Evolutionary conservation across 2,329 filamentous ascomycete species (phyloP), one percentile per base, ranked within the genome.

Genomic region (Teratosphaeria gauchensis): DNA sequence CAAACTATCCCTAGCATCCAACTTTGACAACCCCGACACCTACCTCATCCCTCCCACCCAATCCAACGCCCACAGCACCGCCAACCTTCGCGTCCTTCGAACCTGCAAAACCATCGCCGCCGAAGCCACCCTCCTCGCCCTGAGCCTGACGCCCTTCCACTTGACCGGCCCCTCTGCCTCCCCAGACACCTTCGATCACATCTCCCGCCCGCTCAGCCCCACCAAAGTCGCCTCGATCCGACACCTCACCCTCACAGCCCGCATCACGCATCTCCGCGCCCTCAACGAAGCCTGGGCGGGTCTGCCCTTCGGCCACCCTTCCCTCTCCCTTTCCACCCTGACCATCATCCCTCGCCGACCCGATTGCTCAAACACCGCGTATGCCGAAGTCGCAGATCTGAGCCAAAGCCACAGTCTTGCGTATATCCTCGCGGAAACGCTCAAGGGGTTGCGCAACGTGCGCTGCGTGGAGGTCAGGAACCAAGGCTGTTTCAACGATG

Each of bases 201-300:
- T 63, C 28, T 63, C 65, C 2, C 56, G 58, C 5, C 42, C 58
- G 1, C 63, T 71, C 1, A 60, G 60, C 2, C 51, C 59, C 2
- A 38, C 64, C 2, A 64, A 69, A 51, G 48, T 72, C 30, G 55
- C 56, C 33, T 64, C 69, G 0, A 64, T 74, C 56, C 64, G 66
- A 16, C 67, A 71, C 59, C 61, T 74, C n/a, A 69, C 66, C 9
- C 63, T 74, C 16, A 65, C 66, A 11, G 71, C 71, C 4, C 65
- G 66, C 4, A 69, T 72, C 55, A 61, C 57, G 33, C 62, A 68
- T 30, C 60, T 74, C 6, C 65, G 71, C 42, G 68, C 69, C 12
- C 53, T 74, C 35, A 73, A 73, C 56, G 72, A 73, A 56, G 61
- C 68, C 4, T 74, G 72, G 72, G 61, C 62, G 2, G 66, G 67